phyloP scores from a whole-genome alignment of 441 rosid genomes.

The Euphorbia celastroides region DNA sequence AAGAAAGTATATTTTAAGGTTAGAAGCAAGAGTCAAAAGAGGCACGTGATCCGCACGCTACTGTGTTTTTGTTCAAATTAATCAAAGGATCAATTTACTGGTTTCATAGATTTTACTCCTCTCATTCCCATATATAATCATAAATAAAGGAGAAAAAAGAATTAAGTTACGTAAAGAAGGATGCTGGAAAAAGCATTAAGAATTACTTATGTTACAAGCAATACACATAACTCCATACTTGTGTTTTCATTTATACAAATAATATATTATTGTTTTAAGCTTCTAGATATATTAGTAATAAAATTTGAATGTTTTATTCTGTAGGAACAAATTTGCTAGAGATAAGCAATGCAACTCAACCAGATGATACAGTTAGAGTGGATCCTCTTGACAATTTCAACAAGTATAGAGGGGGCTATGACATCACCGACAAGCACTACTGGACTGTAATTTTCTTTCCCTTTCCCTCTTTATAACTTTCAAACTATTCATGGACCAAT shows the following conservation, averaged over 20 bases:
- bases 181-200: too few relatives aligned
- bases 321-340: conserved; percentile 30
- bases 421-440: conserved; percentile 61
- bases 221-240: not conserved
- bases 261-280: not conserved
- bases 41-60: not conserved
- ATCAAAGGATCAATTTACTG: not conserved
- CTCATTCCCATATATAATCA: too few relatives aligned
- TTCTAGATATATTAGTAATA: not conserved
- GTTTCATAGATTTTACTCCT: too few relatives aligned
- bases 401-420: conserved; percentile 66
- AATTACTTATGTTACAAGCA: not conserved
- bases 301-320: not conserved
- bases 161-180: not conserved
- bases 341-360: conserved; percentile 22
- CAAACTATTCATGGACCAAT: too few relatives aligned
- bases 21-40: not conserved
- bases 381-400: conserved; percentile 51
- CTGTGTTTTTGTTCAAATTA: not conserved
- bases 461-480: not conserved
- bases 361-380: conserved; percentile 47
- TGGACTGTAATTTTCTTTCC: conserved; percentile 55
- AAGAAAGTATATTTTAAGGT: not conserved
- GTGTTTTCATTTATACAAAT: not conserved
- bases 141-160: not conserved